A percentile compares a stretch with the other conserved stretches of the same genome.
These are phyloP conservation scores for Starmerella bombicola DNA, from an alignment of 805 yeast genomes.

Conservation along the genomic window DNA sequence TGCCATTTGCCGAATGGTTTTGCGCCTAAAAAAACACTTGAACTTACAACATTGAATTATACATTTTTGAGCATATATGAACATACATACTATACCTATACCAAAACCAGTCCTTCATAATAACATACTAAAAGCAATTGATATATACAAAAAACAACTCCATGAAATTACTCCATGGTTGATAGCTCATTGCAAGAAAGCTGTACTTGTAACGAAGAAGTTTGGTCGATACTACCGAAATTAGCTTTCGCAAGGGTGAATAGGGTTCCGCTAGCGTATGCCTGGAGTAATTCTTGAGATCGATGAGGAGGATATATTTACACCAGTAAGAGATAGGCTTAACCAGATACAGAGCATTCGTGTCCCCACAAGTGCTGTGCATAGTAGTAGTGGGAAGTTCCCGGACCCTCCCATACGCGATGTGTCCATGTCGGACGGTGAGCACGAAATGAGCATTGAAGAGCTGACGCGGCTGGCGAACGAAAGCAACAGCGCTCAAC, in stretches of 20 bases:
- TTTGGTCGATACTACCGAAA: no score
- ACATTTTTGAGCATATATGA: no score
- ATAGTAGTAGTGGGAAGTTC: not conserved
- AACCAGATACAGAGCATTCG: not conserved
- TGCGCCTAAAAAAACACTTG: slow-evolving; percentile 11
- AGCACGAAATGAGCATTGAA: not conserved
- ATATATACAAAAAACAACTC: no score
- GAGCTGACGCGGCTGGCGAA: slow-evolving; percentile 2
- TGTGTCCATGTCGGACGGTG: not conserved
- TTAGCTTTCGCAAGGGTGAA: no score
- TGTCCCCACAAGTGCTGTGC: not conserved
- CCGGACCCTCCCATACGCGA: not conserved
- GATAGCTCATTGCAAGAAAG: no score
- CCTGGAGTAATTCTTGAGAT: not conserved
- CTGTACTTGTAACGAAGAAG: no score
- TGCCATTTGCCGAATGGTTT: slow-evolving; percentile 82
- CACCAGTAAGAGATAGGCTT: not conserved
- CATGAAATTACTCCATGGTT: no score
- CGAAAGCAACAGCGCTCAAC: not conserved
- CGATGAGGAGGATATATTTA: not conserved
- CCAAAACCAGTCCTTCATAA: no score
- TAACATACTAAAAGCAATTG: no score
- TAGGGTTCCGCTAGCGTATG: no score
- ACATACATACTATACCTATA: no score
- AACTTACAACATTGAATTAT: no score